Conservation (phyloP, 257 asterid genomes). For the Knoxia roxburghii region DNA sequence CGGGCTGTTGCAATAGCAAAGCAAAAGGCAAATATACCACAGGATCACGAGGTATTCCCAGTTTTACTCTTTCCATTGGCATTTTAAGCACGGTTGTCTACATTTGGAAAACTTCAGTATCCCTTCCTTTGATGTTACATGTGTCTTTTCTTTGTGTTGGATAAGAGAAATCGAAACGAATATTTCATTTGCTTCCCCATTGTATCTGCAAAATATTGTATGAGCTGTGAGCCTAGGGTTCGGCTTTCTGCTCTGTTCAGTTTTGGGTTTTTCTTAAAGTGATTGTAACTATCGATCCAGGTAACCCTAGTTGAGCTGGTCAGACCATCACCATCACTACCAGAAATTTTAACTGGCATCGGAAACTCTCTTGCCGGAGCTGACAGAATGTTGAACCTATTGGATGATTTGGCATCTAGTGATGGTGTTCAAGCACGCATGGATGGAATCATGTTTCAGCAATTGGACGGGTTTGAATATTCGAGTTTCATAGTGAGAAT, state of each 20-base stretch:
- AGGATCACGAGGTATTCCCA: constrained; percentile 58
- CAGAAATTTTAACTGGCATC: constrained; percentile 49
- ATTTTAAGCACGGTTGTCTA: not conserved
- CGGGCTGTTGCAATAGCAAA: constrained; percentile 95
- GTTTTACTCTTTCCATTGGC: constrained; percentile 11
- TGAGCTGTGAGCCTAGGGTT: not conserved
- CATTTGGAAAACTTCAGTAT: not conserved
- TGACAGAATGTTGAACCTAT: constrained; percentile 43
- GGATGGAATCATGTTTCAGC: constrained; percentile 69
- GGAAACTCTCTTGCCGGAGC: constrained; percentile 59
- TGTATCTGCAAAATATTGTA: not conserved
- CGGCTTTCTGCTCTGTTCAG: not conserved
- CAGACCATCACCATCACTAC: constrained; percentile 64
- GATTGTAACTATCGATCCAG: constrained; percentile 26
- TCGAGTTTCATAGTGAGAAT: constrained; percentile 36
- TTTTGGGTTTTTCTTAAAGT: constrained; percentile 8
- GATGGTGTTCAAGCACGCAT: constrained; percentile 77
- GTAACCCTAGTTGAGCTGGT: constrained; percentile 81
- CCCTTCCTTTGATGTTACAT: constrained; percentile 5
- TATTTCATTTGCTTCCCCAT: not conserved
- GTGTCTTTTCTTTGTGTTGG: too few species aligned
- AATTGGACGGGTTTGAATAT: constrained; percentile 46
- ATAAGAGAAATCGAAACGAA: too few species aligned
- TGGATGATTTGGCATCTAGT: constrained; percentile 45
- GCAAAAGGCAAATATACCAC: constrained; percentile 81